Evolutionary conservation across 352 stramenopile genomes (phyloP).

Genomic region (Globisporangium canariense): DNA sequence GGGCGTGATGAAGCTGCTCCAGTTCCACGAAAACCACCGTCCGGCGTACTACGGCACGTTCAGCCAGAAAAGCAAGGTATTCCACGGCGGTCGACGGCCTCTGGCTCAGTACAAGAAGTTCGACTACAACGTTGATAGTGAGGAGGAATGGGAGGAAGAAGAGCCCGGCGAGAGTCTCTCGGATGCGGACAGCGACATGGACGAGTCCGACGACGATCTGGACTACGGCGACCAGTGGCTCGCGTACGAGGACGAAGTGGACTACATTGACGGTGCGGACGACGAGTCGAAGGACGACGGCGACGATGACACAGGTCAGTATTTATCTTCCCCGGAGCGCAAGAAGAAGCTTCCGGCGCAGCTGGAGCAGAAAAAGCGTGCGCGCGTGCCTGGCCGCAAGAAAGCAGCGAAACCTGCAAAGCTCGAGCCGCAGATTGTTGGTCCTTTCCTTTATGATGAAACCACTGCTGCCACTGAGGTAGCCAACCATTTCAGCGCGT

Average conservation of each 20-base stretch:
- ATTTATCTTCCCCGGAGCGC: slow-evolving; percentile 23
- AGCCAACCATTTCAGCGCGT: slow-evolving; percentile 17
- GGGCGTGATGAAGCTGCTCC: slow-evolving; percentile 81
- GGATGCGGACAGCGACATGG: slow-evolving; percentile 60
- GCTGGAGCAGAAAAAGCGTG: slow-evolving; percentile 43
- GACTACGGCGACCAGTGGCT: slow-evolving; percentile 86
- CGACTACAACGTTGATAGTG: slow-evolving; percentile 80
- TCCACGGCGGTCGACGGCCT: slow-evolving; percentile 64
- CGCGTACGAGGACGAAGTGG: slow-evolving; percentile 85
- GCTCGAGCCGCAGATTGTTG: slow-evolving; percentile 57
- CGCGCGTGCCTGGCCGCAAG: slow-evolving; percentile 27
- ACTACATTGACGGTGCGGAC: slow-evolving; percentile 63
- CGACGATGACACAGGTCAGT: slow-evolving; percentile 17
- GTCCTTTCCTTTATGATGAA: slow-evolving; percentile 38
- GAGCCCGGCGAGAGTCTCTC: slow-evolving; percentile 83
- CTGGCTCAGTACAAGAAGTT: slow-evolving; percentile 58
- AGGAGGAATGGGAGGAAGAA: slow-evolving; percentile 89
- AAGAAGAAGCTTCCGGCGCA: slow-evolving; percentile 59
- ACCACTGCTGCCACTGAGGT: neutral
- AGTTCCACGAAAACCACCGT: slow-evolving; percentile 84
- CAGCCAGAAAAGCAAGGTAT: slow-evolving; percentile 42
- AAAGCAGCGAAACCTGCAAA: slow-evolving; percentile 68
- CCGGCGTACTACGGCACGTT: slow-evolving; percentile 83
- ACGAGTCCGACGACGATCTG: slow-evolving; percentile 75
- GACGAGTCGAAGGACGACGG: slow-evolving; percentile 19